A percentile compares a stretch with the other conserved stretches of the same genome.
Conservation (phyloP, 2,329 filamentous ascomycete genomes). For the Trichophyton schoenleinii region DNA sequence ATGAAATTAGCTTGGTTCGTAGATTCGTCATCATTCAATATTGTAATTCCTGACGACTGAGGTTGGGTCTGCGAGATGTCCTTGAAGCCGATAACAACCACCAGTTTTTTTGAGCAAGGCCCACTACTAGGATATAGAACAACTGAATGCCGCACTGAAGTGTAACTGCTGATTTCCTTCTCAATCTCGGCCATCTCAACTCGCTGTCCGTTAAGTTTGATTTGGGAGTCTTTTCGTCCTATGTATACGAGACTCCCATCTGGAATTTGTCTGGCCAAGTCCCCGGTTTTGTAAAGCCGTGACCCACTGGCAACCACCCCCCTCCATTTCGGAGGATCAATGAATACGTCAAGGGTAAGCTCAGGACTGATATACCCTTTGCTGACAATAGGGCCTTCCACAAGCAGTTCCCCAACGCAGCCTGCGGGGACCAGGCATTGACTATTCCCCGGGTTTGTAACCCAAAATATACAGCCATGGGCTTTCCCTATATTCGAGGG, state of each 20-base stretch:
- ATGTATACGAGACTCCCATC: slow-evolving; percentile 15
- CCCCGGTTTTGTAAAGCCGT: slow-evolving; percentile 44
- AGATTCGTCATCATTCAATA: background rate
- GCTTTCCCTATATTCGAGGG: slow-evolving; percentile 24
- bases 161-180: slow-evolving; percentile 16
- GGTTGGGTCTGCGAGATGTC: background rate
- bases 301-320: slow-evolving; percentile 16
- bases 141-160: background rate
- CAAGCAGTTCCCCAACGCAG: slow-evolving; percentile 24
- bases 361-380: slow-evolving; percentile 30
- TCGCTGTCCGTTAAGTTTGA: background rate
- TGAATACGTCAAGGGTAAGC: slow-evolving; percentile 23
- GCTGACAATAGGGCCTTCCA: slow-evolving; percentile 28
- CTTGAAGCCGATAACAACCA: background rate
- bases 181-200: slow-evolving; percentile 32
- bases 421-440: slow-evolving; percentile 27
- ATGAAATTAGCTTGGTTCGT: background rate
- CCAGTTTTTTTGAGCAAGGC: background rate
- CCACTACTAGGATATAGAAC: background rate
- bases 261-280: slow-evolving; percentile 15
- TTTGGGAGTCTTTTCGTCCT: background rate
- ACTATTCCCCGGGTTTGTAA: slow-evolving; percentile 24
- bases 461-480: slow-evolving; percentile 19
- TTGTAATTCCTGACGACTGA: background rate
- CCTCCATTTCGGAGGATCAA: slow-evolving; percentile 43